Conservation (phyloP, 495 filamentous ascomycete genomes). For the Penicillium psychrofluorescens region DNA sequence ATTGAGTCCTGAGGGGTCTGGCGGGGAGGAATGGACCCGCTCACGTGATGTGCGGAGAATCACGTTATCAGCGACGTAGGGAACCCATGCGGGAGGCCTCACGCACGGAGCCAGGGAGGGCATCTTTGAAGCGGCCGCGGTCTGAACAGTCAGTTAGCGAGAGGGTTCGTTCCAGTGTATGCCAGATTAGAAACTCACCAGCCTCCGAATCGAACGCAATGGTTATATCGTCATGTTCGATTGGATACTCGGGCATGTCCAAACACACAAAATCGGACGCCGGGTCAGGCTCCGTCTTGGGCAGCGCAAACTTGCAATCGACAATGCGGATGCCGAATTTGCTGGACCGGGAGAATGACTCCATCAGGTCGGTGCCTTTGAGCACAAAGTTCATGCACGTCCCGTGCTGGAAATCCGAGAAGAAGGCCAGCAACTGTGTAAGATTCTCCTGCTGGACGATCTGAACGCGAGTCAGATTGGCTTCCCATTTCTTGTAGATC, state of each 20-base stretch:
- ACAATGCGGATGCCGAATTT: slow-evolving; percentile 67
- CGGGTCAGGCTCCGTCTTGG: slow-evolving; percentile 51
- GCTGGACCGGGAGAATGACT: slow-evolving; percentile 57
- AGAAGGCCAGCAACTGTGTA: slow-evolving; percentile 72
- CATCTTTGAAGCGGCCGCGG: slow-evolving; percentile 36
- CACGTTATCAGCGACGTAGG: slow-evolving; percentile 33
- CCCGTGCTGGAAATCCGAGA: slow-evolving; percentile 70
- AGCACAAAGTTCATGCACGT: slow-evolving; percentile 81
- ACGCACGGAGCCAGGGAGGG: slow-evolving; percentile 39
- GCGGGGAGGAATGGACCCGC: not conserved
- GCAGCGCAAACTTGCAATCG: slow-evolving; percentile 85
- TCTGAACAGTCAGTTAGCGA: slow-evolving; percentile 25
- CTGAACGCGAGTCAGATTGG: slow-evolving; percentile 65
- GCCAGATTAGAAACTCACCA: slow-evolving; percentile 47
- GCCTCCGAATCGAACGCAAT: slow-evolving; percentile 72
- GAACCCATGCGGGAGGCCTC: slow-evolving; percentile 44
- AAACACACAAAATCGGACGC: slow-evolving; percentile 67
- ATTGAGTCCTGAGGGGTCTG: not conserved
- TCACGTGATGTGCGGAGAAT: not conserved
- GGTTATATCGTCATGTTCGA: slow-evolving; percentile 83
- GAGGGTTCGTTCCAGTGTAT: not conserved
- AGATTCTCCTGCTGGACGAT: slow-evolving; percentile 66
- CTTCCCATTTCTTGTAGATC: slow-evolving; percentile 86
- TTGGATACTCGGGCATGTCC: slow-evolving; percentile 79
- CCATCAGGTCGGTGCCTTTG: slow-evolving; percentile 72